These are phyloP conservation scores for Chaetomium strumarium DNA, from an alignment of 2,329 filamentous ascomycete species.

Conservation along the genomic window DNA sequence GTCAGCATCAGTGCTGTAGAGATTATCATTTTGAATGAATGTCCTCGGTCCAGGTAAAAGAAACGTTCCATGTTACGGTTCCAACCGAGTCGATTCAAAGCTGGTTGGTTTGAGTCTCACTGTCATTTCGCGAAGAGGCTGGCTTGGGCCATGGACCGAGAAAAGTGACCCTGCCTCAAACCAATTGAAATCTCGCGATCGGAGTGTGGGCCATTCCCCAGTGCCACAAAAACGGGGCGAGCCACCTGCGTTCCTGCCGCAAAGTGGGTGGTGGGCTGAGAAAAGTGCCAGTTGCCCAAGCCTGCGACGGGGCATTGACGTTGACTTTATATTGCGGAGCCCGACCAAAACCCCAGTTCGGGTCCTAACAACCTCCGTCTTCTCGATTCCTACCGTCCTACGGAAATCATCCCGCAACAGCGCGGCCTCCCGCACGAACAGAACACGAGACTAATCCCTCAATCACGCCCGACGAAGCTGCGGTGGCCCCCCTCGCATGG, in stretches of 20 bases:
- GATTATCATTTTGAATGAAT: not conserved
- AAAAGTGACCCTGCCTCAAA: slow-evolving; percentile 9
- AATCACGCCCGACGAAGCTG: not conserved
- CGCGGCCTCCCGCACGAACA: slow-evolving; percentile 1
- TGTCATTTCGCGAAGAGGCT: slow-evolving; percentile 25
- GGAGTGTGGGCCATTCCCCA: slow-evolving; percentile 16
- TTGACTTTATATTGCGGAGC: slow-evolving; percentile 28
- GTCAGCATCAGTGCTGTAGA: not conserved
- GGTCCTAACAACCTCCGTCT: slow-evolving; percentile 12
- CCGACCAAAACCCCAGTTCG: slow-evolving; percentile 14
- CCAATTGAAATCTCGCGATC: slow-evolving; percentile 17
- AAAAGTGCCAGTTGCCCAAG: slow-evolving; percentile 11
- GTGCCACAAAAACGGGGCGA: slow-evolving; percentile 20
- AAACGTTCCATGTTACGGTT: slow-evolving; percentile 2
- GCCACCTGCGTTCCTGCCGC: slow-evolving; percentile 25
- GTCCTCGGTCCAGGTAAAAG: not conserved
- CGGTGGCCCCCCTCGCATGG: not conserved
- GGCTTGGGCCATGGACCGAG: slow-evolving; percentile 18
- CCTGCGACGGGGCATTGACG: slow-evolving; percentile 23
- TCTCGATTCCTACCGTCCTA: slow-evolving; percentile 17
- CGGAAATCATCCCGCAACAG: slow-evolving; percentile 12
- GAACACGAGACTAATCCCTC: slow-evolving; percentile 1
- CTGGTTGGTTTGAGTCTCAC: slow-evolving; percentile 15
- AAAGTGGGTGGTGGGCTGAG: slow-evolving; percentile 12
- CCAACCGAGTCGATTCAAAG: slow-evolving; percentile 4